A percentile compares a stretch with the other conserved stretches of the same genome.
Evolutionary conservation across 805 yeast genomes (phyloP).

Genomic region (Cyberlindnera mrakii): DNA sequence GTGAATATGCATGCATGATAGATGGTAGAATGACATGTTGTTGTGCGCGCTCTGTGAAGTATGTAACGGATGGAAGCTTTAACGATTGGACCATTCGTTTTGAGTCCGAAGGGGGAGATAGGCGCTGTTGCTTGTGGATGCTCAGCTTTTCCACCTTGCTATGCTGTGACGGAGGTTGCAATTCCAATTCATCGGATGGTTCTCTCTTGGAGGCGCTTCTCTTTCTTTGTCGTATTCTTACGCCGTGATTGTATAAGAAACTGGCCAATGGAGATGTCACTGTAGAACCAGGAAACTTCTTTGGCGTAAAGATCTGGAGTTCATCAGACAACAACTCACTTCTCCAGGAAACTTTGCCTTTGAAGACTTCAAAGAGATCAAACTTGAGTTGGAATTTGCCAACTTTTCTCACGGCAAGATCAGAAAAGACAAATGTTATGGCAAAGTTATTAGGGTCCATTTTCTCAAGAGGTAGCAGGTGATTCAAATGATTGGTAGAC

Average conservation of each 20-base stretch:
- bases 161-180: too few species aligned
- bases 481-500: slow-evolving; percentile 7
- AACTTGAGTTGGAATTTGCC: slow-evolving; percentile 24
- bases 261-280: slow-evolving; percentile 24
- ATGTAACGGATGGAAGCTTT: too few species aligned
- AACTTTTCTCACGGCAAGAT: slow-evolving; percentile 23
- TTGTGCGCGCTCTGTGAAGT: too few species aligned
- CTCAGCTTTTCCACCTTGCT: too few species aligned
- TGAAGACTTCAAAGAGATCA: slow-evolving; percentile 23
- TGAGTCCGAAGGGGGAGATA: too few species aligned
- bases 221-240: slow-evolving; percentile 27
- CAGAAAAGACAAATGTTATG: slow-evolving; percentile 27
- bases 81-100: too few species aligned
- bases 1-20: too few species aligned
- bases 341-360: slow-evolving; percentile 19
- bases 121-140: too few species aligned
- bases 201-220: slow-evolving; percentile 7
- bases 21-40: too few species aligned
- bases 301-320: slow-evolving; percentile 26
- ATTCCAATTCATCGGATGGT: background rate
- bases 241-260: slow-evolving; percentile 27
- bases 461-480: slow-evolving; percentile 13
- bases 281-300: slow-evolving; percentile 27
- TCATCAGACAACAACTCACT: slow-evolving; percentile 13
- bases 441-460: slow-evolving; percentile 16